phyloP scores from a whole-genome alignment of 2,329 filamentous ascomycete species.

The Lasiodiplodia gonubiensis region DNA sequence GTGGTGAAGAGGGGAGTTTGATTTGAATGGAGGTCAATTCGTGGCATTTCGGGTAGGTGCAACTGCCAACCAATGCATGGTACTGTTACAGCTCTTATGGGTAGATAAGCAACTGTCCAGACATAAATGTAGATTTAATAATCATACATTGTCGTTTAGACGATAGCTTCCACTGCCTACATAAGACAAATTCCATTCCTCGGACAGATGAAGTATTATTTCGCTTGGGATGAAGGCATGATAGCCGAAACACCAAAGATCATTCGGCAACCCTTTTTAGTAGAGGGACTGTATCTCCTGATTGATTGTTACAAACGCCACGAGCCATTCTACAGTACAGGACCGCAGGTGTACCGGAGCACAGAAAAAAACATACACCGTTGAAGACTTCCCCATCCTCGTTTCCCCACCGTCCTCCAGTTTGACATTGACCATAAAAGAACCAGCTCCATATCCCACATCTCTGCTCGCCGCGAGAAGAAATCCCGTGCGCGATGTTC shows the following conservation, averaged over 20 bases:
- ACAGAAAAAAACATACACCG: background rate
- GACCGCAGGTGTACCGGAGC: background rate
- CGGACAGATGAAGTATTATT: no score
- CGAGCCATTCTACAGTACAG: background rate
- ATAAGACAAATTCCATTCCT: background rate
- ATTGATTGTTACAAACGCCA: background rate
- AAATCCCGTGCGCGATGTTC: background rate
- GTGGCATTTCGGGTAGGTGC: background rate
- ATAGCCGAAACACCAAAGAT: background rate
- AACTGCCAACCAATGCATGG: background rate
- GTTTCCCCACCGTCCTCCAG: background rate
- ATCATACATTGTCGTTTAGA: no score
- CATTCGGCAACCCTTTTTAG: background rate
- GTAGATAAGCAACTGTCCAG: background rate
- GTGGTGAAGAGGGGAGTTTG: background rate
- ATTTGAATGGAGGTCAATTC: background rate
- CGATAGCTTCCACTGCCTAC: no score
- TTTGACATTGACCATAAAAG: constrained; percentile 2
- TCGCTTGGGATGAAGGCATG: no score
- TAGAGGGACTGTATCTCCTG: background rate
- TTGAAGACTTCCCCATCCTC: background rate
- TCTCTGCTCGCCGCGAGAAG: constrained; percentile 7
- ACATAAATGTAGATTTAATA: no score
- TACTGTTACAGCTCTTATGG: background rate
- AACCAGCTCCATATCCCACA: constrained; percentile 4